These are phyloP conservation scores for Diutina neorugosa DNA, from an alignment of 1,139 yeast genomes.

Conservation along the genomic window DNA sequence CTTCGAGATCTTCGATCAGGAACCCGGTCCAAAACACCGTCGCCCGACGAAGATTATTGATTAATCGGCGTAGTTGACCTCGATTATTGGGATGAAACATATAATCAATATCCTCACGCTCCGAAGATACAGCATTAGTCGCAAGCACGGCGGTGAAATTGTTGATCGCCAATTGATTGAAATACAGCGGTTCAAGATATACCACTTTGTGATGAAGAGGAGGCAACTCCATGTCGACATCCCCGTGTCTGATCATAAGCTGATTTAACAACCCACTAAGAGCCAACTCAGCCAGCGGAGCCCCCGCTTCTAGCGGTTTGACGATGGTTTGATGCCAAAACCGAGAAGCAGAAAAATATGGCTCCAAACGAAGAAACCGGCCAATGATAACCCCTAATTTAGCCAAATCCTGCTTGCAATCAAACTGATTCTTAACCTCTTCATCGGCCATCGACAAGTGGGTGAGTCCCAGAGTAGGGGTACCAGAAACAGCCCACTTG, in stretches of 20 bases:
- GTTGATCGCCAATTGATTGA: conserved; percentile 48
- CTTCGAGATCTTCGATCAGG: conserved; percentile 40
- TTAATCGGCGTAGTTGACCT: conserved; percentile 39
- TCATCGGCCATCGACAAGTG: conserved; percentile 43
- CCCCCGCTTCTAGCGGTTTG: conserved; percentile 25
- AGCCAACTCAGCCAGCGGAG: conserved; percentile 7
- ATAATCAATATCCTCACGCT: conserved; percentile 52
- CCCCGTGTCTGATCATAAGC: conserved; percentile 46
- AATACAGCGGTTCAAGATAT: conserved; percentile 46
- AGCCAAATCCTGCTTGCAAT: conserved; percentile 35
- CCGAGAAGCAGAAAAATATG: conserved; percentile 36
- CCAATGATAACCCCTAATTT: conserved; percentile 41
- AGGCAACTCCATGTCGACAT: conserved; percentile 48
- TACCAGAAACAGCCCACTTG: conserved; percentile 66
- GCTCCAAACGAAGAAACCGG: conserved; percentile 47
- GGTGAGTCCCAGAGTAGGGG: conserved; percentile 63
- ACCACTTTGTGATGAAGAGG: conserved; percentile 46
- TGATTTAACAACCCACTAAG: conserved; percentile 21
- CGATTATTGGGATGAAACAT: conserved; percentile 56
- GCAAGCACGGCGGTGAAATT: conserved; percentile 56
- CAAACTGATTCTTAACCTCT: conserved; percentile 21
- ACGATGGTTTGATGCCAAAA: conserved; percentile 37
- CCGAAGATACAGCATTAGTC: conserved; percentile 63
- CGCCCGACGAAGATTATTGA: conserved; percentile 50
- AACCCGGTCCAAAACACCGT: conserved; percentile 72